phyloP scores from a whole-genome alignment of 306 rosid genomes.

The Cucurbita moschata region DNA sequence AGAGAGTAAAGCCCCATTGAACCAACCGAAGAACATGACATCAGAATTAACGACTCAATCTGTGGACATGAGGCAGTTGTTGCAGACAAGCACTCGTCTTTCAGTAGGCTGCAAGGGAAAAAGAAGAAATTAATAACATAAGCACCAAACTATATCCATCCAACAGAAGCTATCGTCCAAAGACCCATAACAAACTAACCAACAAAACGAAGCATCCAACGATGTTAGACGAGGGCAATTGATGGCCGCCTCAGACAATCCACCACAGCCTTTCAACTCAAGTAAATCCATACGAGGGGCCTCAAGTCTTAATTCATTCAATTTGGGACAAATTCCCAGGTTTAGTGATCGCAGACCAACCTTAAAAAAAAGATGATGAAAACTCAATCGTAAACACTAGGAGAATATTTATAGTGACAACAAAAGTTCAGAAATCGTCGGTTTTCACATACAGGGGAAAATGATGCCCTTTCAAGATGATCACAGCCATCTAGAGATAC shows the following conservation, averaged over 20 bases:
- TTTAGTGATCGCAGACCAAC: constrained; percentile 88
- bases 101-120: constrained; percentile 59
- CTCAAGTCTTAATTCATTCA: constrained; percentile 53
- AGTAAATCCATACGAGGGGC: constrained; percentile 71
- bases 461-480: constrained; percentile 74
- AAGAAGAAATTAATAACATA: constrained; percentile 17
- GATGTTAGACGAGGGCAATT: constrained; percentile 81
- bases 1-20: constrained; percentile 69
- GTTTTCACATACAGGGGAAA: constrained; percentile 66
- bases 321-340: constrained; percentile 91
- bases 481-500: constrained; percentile 95
- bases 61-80: constrained; percentile 74
- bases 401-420: not conserved
- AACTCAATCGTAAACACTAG: not conserved
- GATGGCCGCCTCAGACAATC: constrained; percentile 72
- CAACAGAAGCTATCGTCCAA: constrained; percentile 1
- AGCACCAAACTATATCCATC: not conserved
- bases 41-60: constrained; percentile 75
- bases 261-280: constrained; percentile 97
- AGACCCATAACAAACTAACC: constrained; percentile 31
- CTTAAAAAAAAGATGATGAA: constrained; percentile 20
- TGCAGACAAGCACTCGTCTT: constrained; percentile 77
- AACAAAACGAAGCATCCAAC: constrained; percentile 94
- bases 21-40: constrained; percentile 90
- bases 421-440: not conserved